Base-by-base conservation (phyloP, 352 stramenopile species). In the Pythium dissotocum region DNA sequence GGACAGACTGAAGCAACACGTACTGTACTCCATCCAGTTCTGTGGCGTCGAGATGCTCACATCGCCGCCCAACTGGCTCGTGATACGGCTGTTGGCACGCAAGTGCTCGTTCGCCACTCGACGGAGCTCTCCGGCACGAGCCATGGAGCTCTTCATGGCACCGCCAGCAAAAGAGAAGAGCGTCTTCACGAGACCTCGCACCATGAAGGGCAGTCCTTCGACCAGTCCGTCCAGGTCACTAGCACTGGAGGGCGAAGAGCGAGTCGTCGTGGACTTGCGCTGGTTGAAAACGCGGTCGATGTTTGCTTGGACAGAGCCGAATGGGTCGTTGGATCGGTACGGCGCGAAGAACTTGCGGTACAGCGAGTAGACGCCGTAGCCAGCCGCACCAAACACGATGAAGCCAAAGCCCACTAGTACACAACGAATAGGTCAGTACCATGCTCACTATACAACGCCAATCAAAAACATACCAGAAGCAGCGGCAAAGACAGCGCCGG, bases 11-110 rank as follows among this genome's bases (percentile, higher is more conserved):
- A 14, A 33, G 46, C 10, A 33, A 12, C n/a, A 84, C 82, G 21
- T 77, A 93, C 85, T 88, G 46, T 81, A 88, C 59, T 93, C 85
- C 53, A 85, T 83, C 85, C 85, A 93, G 64, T 89, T 79, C 61
- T 85, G 74, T 7, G 85, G 85, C 16, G 75, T 80, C 24, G 75
- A 83, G 46, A 90, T 74, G 40, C 69, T 79, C 24, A 90, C 78
- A 24, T 76, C 46, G 2, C 67, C 67, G 26, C 85, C 85, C 69
- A 90, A 73, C 59, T 83, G 67, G 8, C 77, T 65, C 7, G 79
- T 58, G n/a, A 93, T 71, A n/a, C 72, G 74, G 26, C 73, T 61
- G 55, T 89, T 85, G 28, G 68, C 63, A 56, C 85, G 80, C 60
- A 91, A 54, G n/a, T 77, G 67, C 21, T 91, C 80, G 60, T 84